Base-by-base conservation (phyloP, 805 yeast genomes). In the Ogataea angusta region DNA sequence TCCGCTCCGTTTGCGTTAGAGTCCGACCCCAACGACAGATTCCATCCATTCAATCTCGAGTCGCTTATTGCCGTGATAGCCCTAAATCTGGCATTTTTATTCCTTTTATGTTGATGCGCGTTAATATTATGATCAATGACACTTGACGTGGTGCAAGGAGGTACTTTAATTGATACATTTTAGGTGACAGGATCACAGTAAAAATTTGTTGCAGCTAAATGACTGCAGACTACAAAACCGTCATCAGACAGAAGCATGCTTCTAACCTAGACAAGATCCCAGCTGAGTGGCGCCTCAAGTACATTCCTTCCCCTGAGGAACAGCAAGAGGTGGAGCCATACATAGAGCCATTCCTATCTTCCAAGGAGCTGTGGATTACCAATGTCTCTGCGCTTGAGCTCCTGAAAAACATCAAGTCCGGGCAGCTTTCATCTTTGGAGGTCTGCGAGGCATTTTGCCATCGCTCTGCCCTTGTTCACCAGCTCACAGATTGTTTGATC, bases 381-480 rank as follows among this genome's bases (percentile, higher is more conserved):
- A 30, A 46, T 24, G 39, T 42, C 10, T 44, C 60, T 6, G 60
- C 59, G 2, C 13, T 30, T 3, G 52, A 54, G 28, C 51, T 70
- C 22, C 42, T 52, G 5, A 42, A 44, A 8, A 42, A 54, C 16
- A 59, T 66, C 32, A 56, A 60, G 8, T 21, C 34, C 2, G 69
- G 70, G 1, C 45, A 58, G 30, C 46, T 66, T 29, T 48, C 67
- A 1, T 53, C 72, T 2, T 57, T 57, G 8, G 63, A 65, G 25
- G 68, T 68, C 29, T 55, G 62, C 44, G 49, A 53, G 36, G 73
- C 74, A 0, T 69, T 60, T 41, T 69, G 72, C 32, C 70, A 67
- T 36, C 60, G 75, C 40, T 67, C 72, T 6, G 65, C 68, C 4
- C 36, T 70, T 34, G 63, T 65, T 12, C 73, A 70, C 41, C 75